These are phyloP conservation scores for Saururus chinensis DNA, from an alignment of 164 flowering plant species.

Conservation along the genomic window DNA sequence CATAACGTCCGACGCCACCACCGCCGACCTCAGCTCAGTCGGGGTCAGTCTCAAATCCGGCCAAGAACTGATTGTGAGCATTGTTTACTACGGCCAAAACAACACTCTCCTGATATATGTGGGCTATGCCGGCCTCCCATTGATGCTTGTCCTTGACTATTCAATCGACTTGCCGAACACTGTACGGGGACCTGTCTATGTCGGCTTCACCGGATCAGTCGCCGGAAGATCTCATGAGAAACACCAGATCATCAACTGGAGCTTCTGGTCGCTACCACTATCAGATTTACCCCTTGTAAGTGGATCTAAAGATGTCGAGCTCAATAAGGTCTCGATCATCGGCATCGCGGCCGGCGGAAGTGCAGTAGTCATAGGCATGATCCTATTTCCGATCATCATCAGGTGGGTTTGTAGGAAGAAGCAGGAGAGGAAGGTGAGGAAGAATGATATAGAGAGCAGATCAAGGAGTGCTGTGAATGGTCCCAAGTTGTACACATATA, in stretches of 20 bases:
- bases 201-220: constrained; percentile 71
- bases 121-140: constrained; percentile 31
- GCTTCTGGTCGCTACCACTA: constrained; percentile 22
- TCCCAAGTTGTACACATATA: constrained; percentile 28
- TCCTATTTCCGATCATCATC: background rate
- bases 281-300: background rate
- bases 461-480: constrained; percentile 33
- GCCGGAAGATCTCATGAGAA: constrained; percentile 32
- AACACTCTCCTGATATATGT: constrained; percentile 43
- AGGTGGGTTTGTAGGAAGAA: background rate
- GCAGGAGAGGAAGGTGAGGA: constrained; percentile 6
- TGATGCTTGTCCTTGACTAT: constrained; percentile 32
- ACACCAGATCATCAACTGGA: constrained; percentile 40
- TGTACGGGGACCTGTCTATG: constrained; percentile 46
- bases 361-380: constrained; percentile 19
- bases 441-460: constrained; percentile 27
- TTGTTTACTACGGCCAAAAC: constrained; percentile 34
- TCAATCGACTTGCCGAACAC: constrained; percentile 21
- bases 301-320: background rate
- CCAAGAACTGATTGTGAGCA: constrained; percentile 37
- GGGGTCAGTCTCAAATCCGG: constrained; percentile 54
- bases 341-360: constrained; percentile 9
- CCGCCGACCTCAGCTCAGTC: constrained; percentile 26
- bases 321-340: constrained; percentile 29
- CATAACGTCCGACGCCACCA: constrained; percentile 31